Base-by-base conservation (phyloP, 1,284 basidiomycete genomes). In the Lignosus rhinocerotis region DNA sequence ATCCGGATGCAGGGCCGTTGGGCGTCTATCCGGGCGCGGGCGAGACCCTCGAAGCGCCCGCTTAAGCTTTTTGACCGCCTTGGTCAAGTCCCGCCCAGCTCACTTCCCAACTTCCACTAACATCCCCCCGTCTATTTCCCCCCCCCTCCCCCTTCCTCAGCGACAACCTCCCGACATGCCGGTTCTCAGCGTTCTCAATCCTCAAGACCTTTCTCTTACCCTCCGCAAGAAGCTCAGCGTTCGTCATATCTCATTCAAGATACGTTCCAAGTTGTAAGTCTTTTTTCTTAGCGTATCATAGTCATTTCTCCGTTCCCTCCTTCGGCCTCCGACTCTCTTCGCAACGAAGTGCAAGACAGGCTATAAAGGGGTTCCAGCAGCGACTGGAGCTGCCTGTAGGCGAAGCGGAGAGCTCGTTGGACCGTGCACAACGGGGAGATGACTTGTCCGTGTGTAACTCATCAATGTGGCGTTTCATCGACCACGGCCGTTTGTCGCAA, bases 61-160 rank as follows among this genome's bases (percentile, higher is more conserved):
- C 57, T 32, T 61, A 64, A 59, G 50, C 59, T 61, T 64, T 61
- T 64, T 57, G 59, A 58, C 59, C 49, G 54, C 32, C 54, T 60
- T 31, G 31, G 53, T 47, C 51, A 36, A 19, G 52, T 53, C 59
- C 55, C 56, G 38, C 42, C 38, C 49, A 51, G 45, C 53, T 46
- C 48, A 32, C 48, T 51, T 52, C 54, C 51, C 50, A 51, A 46
- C 53, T 21, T 58, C 52, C 51, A 34, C 46, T 30, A 33, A 25
- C 55, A 11, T 44, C 49, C 34, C 51, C 38, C 16, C 30, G 25
- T 38, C 48, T 43, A 32, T 38, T 44, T 48, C 16, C 53, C 16
- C 38, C 32, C 45, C 32, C 38, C 45, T 39, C 36, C 55, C 17
- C 45, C 21, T 25, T 32, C 54, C 56, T 10, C 54, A 38, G 57